Evolutionary conservation across 2,329 filamentous ascomycete genomes (phyloP).

Genomic region (Triangularia setosa): DNA sequence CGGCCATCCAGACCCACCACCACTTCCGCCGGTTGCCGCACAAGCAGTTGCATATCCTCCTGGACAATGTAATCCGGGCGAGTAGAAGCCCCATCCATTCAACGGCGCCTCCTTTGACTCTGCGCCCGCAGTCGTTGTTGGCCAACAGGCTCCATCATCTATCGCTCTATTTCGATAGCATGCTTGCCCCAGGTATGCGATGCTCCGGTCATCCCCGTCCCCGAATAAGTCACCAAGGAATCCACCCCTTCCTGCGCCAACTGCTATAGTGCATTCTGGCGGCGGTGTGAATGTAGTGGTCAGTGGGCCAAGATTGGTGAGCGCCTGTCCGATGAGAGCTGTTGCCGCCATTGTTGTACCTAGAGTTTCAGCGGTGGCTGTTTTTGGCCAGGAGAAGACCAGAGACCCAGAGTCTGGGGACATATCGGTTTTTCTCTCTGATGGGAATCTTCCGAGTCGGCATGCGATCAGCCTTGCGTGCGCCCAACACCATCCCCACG

Average conservation of each 20-base stretch:
- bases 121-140: conserved; percentile 21
- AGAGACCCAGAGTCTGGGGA: not conserved
- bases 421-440: conserved; percentile 4
- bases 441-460: conserved; percentile 11
- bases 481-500: conserved; percentile 10
- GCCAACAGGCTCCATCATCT: conserved; percentile 27
- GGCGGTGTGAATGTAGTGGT: conserved; percentile 29
- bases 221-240: conserved; percentile 20
- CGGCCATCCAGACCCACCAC: conserved; percentile 22
- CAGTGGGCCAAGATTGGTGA: conserved; percentile 26
- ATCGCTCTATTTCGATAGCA: conserved; percentile 18
- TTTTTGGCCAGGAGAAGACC: not conserved
- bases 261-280: conserved; percentile 25
- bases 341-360: conserved; percentile 22
- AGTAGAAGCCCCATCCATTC: conserved; percentile 27
- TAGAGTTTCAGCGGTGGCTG: not conserved
- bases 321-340: conserved; percentile 23
- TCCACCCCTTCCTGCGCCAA: conserved; percentile 17
- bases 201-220: conserved; percentile 9
- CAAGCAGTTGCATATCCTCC: conserved; percentile 27
- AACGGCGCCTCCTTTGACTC: conserved; percentile 13
- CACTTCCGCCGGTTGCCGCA: conserved; percentile 25
- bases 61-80: conserved; percentile 27
- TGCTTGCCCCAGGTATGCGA: conserved; percentile 22
- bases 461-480: conserved; percentile 15